Evolutionary conservation across 225 moss, liverwort and hornwort genomes (phyloP), one percentile per base, ranked within the genome.

Genomic region (Marchantia polymorpha): DNA sequence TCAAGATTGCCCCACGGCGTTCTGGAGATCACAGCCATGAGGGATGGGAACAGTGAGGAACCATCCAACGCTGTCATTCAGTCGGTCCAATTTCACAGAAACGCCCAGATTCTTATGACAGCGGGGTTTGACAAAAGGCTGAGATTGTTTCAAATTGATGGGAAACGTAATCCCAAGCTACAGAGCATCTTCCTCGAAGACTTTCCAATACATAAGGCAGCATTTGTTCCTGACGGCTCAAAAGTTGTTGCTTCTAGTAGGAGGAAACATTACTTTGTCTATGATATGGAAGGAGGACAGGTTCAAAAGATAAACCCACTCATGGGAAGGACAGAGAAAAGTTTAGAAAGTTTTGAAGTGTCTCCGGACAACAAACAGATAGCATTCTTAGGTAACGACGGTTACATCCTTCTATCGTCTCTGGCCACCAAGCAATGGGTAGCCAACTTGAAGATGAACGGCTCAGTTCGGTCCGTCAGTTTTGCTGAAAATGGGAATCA

Each of bases 401-500:
- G 97, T 64, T 95, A 99, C 76, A 92, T 99, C 65, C 86, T 99
- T 51, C 84, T 99, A 79, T 92, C 91, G 53, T 94, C 97, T 15
- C 75, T 99, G 39, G 85, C 83, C 7, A 90, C 94, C n/a, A 89
- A 56, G 80, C 95, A 91, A 77, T 93, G 88, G 85, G 89, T 93
- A 49, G 93, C 88, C 79, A 99, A 86, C 77, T 74, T 99, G 91
- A 99, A 99, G 84, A 89, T 95, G 93, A 99, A 99, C 80, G 99
- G 99, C 25, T 89, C 79, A 72, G 92, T 91, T 5, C 87, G 87
- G 29, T 65, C 89, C 22, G 90, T 99, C 30, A 85, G 92, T 30
- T 99, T 95, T 83, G 88, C 93, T 67, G 87, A 88, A 39, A 79
- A 89, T 26, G 99, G 99, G 75, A 89, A 87, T 79, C 89, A 92